Base-by-base conservation (phyloP, 208 protist species). In the Leishmania major region DNA sequence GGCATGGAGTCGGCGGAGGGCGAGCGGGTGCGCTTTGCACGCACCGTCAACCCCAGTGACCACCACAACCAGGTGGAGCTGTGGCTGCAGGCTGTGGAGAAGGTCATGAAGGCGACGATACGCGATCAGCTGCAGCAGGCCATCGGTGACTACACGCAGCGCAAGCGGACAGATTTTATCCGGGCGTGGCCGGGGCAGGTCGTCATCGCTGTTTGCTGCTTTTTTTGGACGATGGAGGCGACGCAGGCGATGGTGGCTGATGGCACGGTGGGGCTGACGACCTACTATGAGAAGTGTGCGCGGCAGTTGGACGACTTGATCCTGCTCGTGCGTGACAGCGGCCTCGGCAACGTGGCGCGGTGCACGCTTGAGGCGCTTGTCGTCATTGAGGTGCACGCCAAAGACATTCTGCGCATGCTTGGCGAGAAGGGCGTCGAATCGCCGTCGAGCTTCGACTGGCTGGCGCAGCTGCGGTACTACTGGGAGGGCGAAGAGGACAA, bases 401-500 rank as follows among this genome's bases (percentile, higher is more conserved):
- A 97, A 82, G 97, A 99, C 79, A 98, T 99, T 84, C 94, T 98
- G 69, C 88, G 86, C 45, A 92, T 98, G 84, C 90, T 99, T 17
- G 91, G 93, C 60, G 95, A 97, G 55, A 92, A 95, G 78, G 97
- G 98, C 64, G 95, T 99, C 17, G 89, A 94, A 81, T 93, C 91
- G n/a, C 92, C 97, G 17, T 92, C 84, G 47, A 95, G 95, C 79
- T 99, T 99, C 81, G 97, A 99, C 83, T 99, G 99, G 98, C 89
- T 96, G 22, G 91, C 95, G 67, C 98, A 99, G 89, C 88, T 99
- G 72, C 92, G 98, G 31, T 99, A 99, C 92, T 99, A 99, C 91
- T 99, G 97, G 98, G 95, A 97, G 49, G 76, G 76, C 17, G 57
- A 79, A 60, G 76, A 70, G 76, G 76, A 86, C 72, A 89, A 94